Evolutionary conservation across 1,284 basidiomycete genomes (phyloP), one percentile per base, ranked within the genome.

Genomic region (Ustilago esculenta): DNA sequence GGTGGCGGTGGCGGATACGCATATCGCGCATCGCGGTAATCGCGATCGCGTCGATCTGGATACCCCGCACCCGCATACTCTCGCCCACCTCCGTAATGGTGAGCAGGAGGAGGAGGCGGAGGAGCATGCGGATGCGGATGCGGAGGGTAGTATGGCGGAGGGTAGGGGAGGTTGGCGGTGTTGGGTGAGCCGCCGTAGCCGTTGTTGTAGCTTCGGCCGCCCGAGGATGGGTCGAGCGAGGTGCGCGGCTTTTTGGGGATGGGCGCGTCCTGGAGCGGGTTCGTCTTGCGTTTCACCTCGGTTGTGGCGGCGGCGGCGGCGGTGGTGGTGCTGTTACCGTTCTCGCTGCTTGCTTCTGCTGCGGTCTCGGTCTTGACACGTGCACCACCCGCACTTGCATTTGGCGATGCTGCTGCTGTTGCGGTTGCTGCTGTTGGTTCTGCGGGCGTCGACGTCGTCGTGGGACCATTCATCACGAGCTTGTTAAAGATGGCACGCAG

Each of bases 401-500:
- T 24, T 4, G 51, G 54, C 41, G 66, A 59, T 17, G 41, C 55
- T 2, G 47, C 56, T 35, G 21, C 51, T 3, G 60, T 9, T 5
- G 50, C 8, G 5, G 46, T 17, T 4, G 53, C 6, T n/a, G 49
- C 6, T 8, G 49, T 17, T 27, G 44, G 10, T n/a, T 49, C 50
- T 29, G 57, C 29, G 8, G 67, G 36, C 4, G 53, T 45, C 18
- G 57, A 29, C 25, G 53, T 37, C 4, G 60, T 49, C 2, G 53
- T 49, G n/a, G 54, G 63, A 25, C 63, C 67, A 25, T 67, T 72
- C 50, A 73, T 74, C 4, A 63, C 63, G 20, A 77, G 53, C 59
- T 77, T 77, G 66, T 72, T 73, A 33, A 74, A 76, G 61, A 76
- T 76, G 23, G 72, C 72, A 18, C 73, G 66, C 53, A 75, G 55